Evolutionary conservation across 1,284 basidiomycete species (phyloP), one percentile per base, ranked within the genome.

Genomic region (Pulchroboletus neoregius): DNA sequence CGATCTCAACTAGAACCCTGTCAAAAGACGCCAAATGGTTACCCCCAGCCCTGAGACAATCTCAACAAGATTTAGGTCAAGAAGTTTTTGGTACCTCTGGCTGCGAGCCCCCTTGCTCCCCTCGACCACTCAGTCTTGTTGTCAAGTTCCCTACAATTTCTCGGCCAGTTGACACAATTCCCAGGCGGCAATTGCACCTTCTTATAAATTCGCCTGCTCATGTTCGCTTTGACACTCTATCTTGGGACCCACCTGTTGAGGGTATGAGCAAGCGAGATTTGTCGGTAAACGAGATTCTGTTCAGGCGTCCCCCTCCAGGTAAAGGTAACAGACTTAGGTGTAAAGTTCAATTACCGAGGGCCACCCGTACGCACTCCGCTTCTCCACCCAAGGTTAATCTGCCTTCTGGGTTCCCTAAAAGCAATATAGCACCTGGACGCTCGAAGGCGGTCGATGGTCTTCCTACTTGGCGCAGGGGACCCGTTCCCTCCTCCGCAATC

Each of bases 181-280:
- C 70, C 22, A 74, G 68, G 49, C 73, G 68, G 51, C 79, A 82
- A 53, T 40, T 74, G 12, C 57, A 68, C 26, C 51, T 69, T 28
- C 72, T 73, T 58, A 75, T 70, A 43, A 69, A 57, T 43, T 58
- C 66, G 20, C 45, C 60, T 9, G 58, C 61, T 24, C 69, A 67
- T n/a, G 62, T 79, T 7, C 77, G 79, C 33, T 78, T 81, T 61
- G 87, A 91, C 53, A 73, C 82, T 12, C 70, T 89, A 48, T 84
- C 87, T 4, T 91, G 86, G 70, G 77, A 82, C 23, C 89, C 91
- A 23, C 84, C 87, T 6, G 73, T 90, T 7, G 78, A 80, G 48
- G 79, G 78, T 32, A 82, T 87, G 72, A 78, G 64, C 39, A 74
- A 71, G 22, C 71, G 72, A 32, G 80, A 83, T 38, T 71, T 89